phyloP scores from a whole-genome alignment of 352 stramenopile genomes.

The Globisporangium mamillatum region DNA sequence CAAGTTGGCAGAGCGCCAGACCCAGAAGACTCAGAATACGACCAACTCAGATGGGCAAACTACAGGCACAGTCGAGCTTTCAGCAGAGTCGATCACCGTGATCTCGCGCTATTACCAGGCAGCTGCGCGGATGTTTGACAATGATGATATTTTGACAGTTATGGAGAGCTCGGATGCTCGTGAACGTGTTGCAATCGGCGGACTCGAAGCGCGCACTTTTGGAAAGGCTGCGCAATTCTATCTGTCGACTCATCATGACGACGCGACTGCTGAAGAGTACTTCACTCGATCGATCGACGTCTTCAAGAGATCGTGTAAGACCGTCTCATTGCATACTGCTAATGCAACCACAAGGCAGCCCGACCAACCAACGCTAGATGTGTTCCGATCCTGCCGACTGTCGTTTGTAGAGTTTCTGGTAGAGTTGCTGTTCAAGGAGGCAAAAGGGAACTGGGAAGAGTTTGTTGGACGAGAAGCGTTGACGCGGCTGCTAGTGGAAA shows the following conservation, averaged over 20 bases:
- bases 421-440: conserved; percentile 49
- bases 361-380: conserved; percentile 18
- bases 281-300: conserved; percentile 59
- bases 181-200: conserved; percentile 52
- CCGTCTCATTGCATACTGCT: background rate
- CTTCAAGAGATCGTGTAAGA: conserved; percentile 47
- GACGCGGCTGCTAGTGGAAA: conserved; percentile 48
- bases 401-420: conserved; percentile 75
- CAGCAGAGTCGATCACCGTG: conserved; percentile 31
- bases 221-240: conserved; percentile 65
- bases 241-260: conserved; percentile 35
- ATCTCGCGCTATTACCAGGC: conserved; percentile 73
- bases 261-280: conserved; percentile 42
- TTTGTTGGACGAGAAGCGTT: conserved; percentile 41
- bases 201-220: conserved; percentile 70
- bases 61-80: conserved; percentile 3
- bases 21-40: conserved; percentile 29
- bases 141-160: conserved; percentile 68
- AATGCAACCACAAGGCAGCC: background rate
- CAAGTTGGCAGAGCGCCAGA: conserved; percentile 65
- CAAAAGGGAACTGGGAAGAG: conserved; percentile 30
- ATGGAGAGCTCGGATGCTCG: conserved; percentile 41
- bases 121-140: conserved; percentile 80
- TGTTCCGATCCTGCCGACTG: conserved; percentile 38
- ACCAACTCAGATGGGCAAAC: conserved; percentile 1